Conservation (phyloP, 2,329 filamentous ascomycete species). For the Scedosporium boydii region DNA sequence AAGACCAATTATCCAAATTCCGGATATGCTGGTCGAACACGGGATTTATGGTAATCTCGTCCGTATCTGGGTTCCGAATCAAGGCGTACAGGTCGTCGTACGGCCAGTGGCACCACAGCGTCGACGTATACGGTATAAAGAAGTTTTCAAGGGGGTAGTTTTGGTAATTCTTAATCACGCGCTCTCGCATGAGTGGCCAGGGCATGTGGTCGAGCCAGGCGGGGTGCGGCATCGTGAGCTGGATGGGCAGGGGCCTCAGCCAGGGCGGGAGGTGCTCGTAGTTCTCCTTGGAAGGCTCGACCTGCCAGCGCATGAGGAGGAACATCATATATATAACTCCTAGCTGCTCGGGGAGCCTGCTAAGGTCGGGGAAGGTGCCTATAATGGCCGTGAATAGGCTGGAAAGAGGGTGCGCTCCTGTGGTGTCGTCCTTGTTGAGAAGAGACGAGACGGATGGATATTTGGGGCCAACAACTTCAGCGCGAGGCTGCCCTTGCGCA, state of each 20-base stretch:
- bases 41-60: constrained; percentile 72
- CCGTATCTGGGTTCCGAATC: constrained; percentile 43
- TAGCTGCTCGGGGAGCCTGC: constrained; percentile 69
- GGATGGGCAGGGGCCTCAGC: constrained; percentile 55
- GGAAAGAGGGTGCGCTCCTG: constrained; percentile 65
- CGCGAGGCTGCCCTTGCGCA: constrained; percentile 52
- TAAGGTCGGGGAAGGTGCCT: constrained; percentile 71
- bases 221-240: constrained; percentile 60
- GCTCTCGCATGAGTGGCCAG: constrained; percentile 68
- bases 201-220: constrained; percentile 77
- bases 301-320: constrained; percentile 75
- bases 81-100: constrained; percentile 67
- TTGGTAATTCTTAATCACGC: constrained; percentile 44
- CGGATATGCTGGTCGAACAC: constrained; percentile 75
- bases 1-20: constrained; percentile 69
- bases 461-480: constrained; percentile 62
- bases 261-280: constrained; percentile 69
- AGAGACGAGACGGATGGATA: constrained; percentile 75
- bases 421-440: constrained; percentile 57
- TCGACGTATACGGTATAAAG: constrained; percentile 73
- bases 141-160: constrained; percentile 65
- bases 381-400: constrained; percentile 81
- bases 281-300: constrained; percentile 69
- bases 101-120: constrained; percentile 72
- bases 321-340: constrained; percentile 83